Evolutionary conservation across 257 asterid species (phyloP), one percentile per base, ranked within the genome.

Genomic region (Agastache rugosa): DNA sequence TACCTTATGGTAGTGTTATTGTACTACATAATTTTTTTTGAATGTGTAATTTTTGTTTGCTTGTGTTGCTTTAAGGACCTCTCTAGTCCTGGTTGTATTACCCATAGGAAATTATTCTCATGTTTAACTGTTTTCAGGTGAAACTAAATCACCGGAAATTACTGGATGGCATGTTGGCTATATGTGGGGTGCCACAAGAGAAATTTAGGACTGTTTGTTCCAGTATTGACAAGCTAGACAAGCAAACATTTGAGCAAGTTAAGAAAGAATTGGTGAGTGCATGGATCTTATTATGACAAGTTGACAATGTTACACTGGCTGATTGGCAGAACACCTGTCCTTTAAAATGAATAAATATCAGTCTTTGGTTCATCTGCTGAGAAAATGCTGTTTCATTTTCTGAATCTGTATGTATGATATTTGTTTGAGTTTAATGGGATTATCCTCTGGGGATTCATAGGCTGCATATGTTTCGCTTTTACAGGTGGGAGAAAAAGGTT

Each of bases 201-300:
- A 92, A 94, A 70, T 90, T 90, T 68, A 86, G 99, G 83, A 89
- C 91, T 41, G 84, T 94, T 70, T 94, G 99, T 80, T 94, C 99
- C 2, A 94, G 97, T 83, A 94, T 94, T 75, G 99, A 94, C 85
- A 94, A 94, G 84, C 77, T 92, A 73, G 99, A 95, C 87, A 95
- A 95, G 79, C 98, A 85, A 82, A 67, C 97, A 2, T 95, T 95
- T 81, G 97, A 87, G 85, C 97, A 87, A 84, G 83, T 95, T 72
- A 92, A 89, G 78, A 90, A 76, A 81, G 99, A 94, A 90, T 89
- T 95, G 98, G 99, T 95, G 77, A 78, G 86, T 78, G 34, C 45
- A 34, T 29, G 34, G 31, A 16, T 59, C 80, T 78, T 53, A 27
- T 63, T 3, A 75, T 37, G 51, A 68, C 35, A 35, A 19, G 45